Evolutionary conservation across 31 red algal species (phyloP), one percentile per base, ranked within the genome.

Genomic region (Asparagopsis taxiformis): DNA sequence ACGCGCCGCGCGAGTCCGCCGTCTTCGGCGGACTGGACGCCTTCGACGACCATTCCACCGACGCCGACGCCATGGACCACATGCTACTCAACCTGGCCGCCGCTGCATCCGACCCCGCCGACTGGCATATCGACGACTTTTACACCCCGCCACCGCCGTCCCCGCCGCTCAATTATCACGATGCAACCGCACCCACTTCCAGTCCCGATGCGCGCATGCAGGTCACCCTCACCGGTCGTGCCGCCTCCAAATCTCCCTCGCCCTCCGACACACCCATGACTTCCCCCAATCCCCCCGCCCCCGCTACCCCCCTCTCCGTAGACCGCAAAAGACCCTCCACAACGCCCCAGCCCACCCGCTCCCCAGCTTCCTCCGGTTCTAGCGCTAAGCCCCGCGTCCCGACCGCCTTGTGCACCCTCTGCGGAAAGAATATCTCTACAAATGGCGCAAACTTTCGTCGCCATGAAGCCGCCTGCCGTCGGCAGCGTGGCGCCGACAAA

Each of bases 21-120:
- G 70, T 75, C 11, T 74, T 74, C 61, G 57, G 58, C 70, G 38
- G 52, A 37, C 70, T 85, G n/a, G 80, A 85, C 57, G 60, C 80
- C 43, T 74, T 85, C 43, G 80, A 85, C 24, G 58, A 77, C 22
- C 29, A 20, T 6, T 22, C 57, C n/a, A 15, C 28, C 56, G 72
- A 62, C 59, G 59, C 55, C 23, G 80, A 85, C 52, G 80, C 59
- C 31, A 75, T 85, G 70, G 80, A 85, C 70, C 70, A 39, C 49
- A 75, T 85, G 80, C 51, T 85, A 35, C 68, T 85, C 57, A 66
- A 53, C 52, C 80, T 85, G 23, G 58, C 72, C 36, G 37, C 59
- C 23, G 58, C 70, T 15, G 22, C 80, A n/a, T n/a, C n/a, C 20
- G 80, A 85, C 39, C 69, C 80, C 43, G 46, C 78, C 28, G 78